Evolutionary conservation across 148 eudicot genomes (phyloP), one percentile per base, ranked within the genome.

Genomic region (Chenopodium berlandieri): DNA sequence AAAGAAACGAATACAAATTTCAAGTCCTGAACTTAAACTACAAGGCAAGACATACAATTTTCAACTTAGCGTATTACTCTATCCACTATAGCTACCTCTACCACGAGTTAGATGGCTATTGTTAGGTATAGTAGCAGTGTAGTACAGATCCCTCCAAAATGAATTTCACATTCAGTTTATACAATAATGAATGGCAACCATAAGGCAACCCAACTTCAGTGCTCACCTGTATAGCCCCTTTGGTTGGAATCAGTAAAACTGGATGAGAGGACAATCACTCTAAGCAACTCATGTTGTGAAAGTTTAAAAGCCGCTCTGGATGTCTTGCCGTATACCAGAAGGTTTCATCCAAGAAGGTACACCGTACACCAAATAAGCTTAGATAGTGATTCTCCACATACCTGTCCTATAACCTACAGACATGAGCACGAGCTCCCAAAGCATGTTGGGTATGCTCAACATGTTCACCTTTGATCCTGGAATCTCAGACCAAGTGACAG

Each of bases 401-500:
- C 98, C 93, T 1, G 92, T 88, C 86, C 97, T 86, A 73, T 96
- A 96, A 70, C 98, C 99, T 46, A 92, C 81, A 3, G 97, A 90
- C 97, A 96, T 96, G 73, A 96, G 98, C 74, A 84, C 85, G 79
- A 94, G 81, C 88, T 96, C 98, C 99, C 99, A 96, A 66, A 96
- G 91, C 99, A 96, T 96, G 89, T 94, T 90, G 19, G 97, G 98
- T 83, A 94, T 94, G 90, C 99, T 96, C 31, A 94, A 82, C 30
- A 85, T 84, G 71, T 87, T 96, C 75, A 96, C 98, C 87, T 96
- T 96, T 16, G 99, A 96, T 85, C 99, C 99, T 0, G 99, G 95
- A 83, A 96, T 94, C 88, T 96, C 98, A 22, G 93, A 87, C 98
- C 99, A 96, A 31, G 86, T 95, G n/a, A 95, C 98, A 1, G 98